Evolutionary conservation across 768 basidiomycete genomes (phyloP), one percentile per base, ranked within the genome.

Genomic region (Macrolepiota dolichaula): DNA sequence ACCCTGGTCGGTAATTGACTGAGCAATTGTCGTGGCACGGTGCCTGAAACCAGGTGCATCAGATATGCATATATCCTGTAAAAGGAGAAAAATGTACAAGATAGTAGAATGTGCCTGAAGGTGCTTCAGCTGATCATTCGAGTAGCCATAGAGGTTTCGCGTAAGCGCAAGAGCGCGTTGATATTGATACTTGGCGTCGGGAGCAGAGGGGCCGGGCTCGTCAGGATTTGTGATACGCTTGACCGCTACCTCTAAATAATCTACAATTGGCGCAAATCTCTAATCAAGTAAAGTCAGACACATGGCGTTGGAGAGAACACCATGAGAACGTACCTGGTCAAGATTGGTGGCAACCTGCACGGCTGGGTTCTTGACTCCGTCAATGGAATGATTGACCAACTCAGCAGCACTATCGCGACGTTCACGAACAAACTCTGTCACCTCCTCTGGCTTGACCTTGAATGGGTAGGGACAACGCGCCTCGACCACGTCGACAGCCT

Each of bases 401-500:
- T 81, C 75, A 5, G 82, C 79, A 46, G 84, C 82, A 67, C 71
- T 80, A 63, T 88, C 81, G 51, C 79, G 81, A 61, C 78, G 76
- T 61, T 84, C 78, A 65, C 81, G 84, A 40, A 91, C 79, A 62
- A 82, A 84, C 11, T 75, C 78, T 32, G 77, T 77, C 22, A 94
- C 82, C 2, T 92, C 90, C 66, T 88, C 88, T 2, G 90, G 87
- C 67, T 85, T 84, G 17, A 83, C 83, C 62, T 84, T 78, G 81
- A 92, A 94, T 4, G 90, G 84, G 69, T 86, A 88, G 12, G 91
- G 92, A 70, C 86, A 91, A 55, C 83, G 83, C 57, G 81, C 78
- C 76, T 92, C 80, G 57, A 92, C 88, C 19, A 72, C 85, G 69
- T 93, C 90, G 40, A 91, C 79, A 29, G 85, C 88, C 76, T 83